Evolutionary conservation across 2,329 filamentous ascomycete species (phyloP), one percentile per base, ranked within the genome.

Genomic region (Phyllosticta capitalensis): DNA sequence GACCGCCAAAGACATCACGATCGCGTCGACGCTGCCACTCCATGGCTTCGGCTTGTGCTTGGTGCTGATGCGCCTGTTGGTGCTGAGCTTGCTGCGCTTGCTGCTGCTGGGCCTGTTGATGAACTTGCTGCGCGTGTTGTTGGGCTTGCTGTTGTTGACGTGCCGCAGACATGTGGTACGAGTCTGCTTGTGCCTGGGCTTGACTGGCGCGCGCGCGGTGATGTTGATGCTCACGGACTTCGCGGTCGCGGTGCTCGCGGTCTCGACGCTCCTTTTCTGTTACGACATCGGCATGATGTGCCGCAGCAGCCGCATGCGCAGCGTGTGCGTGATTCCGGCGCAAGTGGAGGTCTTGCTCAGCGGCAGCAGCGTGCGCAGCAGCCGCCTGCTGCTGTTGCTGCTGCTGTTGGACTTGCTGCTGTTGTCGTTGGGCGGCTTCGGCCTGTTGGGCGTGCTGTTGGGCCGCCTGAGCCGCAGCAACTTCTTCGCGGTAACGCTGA

Each of bases 401-500:
- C 10, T 38, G 30, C 28, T 30, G 28, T 30, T 30, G 28, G 10
- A 30, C 28, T 30, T 30, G 28, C 28, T 30, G 28, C 30, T 38
- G 30, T 14, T 38, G 30, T 14, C 12, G 10, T 12, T 10, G 10
- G 12, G 12, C 10, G 17, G 30, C 30, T 5, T 38, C 10, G 30
- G 30, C 30, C 17, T 38, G 30, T 14, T 38, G 30, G 30, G 30
- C 30, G 30, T 38, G 30, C 10, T 38, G 30, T 10, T 38, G 30
- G 30, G 30, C 30, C 10, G 30, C 30, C 57, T 54, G 52, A 9
- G 57, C 57, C 14, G 51, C 49, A 2, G 50, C 52, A 1, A 52
- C 52, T 38, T 55, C 52, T n/a, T 59, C 56, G n/a, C 56, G 56
- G 19, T 49, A 58, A 17, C 56, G 52, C n/a, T 59, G 57, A 14